A percentile compares a stretch with the other conserved stretches of the same genome.
These are phyloP conservation scores for Entomortierella beljakovae DNA, from an alignment of 192 early-diverging fungal species.

Conservation along the genomic window DNA sequence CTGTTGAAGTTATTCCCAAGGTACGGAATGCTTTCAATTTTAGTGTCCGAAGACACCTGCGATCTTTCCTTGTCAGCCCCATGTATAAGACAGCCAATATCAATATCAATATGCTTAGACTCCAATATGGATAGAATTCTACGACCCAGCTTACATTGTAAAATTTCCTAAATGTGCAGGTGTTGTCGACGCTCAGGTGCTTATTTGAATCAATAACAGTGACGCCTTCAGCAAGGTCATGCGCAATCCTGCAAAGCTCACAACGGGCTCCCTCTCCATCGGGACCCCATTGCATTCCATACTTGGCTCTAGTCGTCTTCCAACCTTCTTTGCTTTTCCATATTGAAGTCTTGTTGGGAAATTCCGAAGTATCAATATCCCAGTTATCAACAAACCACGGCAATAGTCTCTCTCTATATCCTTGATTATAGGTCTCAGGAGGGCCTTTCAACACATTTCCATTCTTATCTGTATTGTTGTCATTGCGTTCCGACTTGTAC, in stretches of 20 bases:
- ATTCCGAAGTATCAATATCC: constrained; percentile 6
- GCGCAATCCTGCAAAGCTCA: constrained; percentile 9
- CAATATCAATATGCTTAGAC: background rate
- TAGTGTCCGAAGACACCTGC: too few relatives aligned
- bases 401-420: constrained; percentile 7
- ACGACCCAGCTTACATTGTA: constrained; percentile 19
- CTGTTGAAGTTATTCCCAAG: too few relatives aligned
- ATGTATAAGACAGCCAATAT: background rate
- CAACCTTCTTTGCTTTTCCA: constrained; percentile 5
- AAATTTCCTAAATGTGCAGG: constrained; percentile 11
- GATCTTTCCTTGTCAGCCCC: background rate
- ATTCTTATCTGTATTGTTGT: constrained; percentile 9
- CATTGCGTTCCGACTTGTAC: background rate
- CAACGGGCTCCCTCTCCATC: background rate
- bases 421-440: constrained; percentile 15
- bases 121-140: constrained; percentile 15
- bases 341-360: constrained; percentile 5
- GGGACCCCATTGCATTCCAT: constrained; percentile 28
- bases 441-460: background rate
- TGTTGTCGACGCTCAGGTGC: constrained; percentile 10
- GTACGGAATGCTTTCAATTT: too few relatives aligned
- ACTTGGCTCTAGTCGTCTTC: constrained; percentile 9
- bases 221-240: constrained; percentile 12
- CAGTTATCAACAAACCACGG: constrained; percentile 36
- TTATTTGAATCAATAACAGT: background rate